phyloP scores from a whole-genome alignment of 2,329 filamentous ascomycete species.

The Sporothrix euskadiensis region DNA sequence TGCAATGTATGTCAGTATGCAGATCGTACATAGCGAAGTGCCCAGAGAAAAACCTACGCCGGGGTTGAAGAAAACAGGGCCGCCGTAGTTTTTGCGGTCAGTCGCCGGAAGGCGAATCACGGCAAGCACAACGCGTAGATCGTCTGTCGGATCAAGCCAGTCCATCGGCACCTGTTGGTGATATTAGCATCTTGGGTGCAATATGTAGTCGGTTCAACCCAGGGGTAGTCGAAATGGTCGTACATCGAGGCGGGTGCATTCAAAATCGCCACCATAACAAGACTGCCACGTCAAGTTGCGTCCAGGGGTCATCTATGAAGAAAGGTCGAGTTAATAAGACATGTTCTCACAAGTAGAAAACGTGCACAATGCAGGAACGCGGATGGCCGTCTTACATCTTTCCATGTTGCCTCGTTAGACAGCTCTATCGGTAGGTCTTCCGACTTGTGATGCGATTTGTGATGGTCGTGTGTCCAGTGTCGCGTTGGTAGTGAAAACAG shows the following conservation, averaged over 20 bases:
- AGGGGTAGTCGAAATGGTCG: background rate
- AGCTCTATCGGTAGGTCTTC: background rate
- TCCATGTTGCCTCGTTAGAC: conserved; percentile 6
- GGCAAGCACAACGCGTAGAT: conserved; percentile 41
- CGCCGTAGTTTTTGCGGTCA: conserved; percentile 35
- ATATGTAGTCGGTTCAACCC: too few relatives aligned
- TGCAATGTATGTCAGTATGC: conserved; percentile 28
- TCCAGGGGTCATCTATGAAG: conserved; percentile 37
- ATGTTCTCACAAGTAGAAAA: background rate
- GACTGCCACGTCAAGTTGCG: conserved; percentile 40
- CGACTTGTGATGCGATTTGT: background rate
- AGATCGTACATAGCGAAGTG: background rate
- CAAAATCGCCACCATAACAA: conserved; percentile 41
- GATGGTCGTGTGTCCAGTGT: background rate
- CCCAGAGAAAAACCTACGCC: conserved; percentile 34
- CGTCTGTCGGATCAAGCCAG: conserved; percentile 43
- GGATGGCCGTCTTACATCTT: conserved; percentile 14
- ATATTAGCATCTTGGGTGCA: too few relatives aligned
- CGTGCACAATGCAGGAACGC: background rate
- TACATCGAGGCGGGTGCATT: conserved; percentile 43
- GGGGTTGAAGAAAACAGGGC: conserved; percentile 46
- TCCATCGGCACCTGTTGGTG: conserved; percentile 42
- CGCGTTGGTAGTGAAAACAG: background rate
- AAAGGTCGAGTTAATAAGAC: too few relatives aligned
- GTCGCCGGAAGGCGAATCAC: conserved; percentile 44